Percentiles rank a stretch among this genome's conserved stretches.
phyloP scores from a whole-genome alignment of 2,329 filamentous ascomycete genomes.

The Sporothrix euskadiensis region DNA sequence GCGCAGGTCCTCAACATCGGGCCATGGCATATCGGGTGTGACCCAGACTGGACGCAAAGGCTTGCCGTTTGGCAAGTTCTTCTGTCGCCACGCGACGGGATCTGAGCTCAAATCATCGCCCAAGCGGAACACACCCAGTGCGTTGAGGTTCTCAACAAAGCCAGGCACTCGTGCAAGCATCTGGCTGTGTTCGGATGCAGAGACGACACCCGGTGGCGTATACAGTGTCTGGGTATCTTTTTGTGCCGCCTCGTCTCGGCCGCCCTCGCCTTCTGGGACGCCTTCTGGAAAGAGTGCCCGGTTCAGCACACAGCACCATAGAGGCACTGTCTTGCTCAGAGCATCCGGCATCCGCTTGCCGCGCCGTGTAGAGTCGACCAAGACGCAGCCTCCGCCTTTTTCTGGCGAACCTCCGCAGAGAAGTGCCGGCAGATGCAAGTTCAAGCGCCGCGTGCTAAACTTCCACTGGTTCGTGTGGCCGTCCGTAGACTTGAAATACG shows the following conservation, averaged over 20 bases:
- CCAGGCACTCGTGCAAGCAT: conserved; percentile 63
- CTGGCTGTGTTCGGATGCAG: conserved; percentile 74
- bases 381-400: conserved; percentile 65
- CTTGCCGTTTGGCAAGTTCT: conserved; percentile 57
- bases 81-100: conserved; percentile 43
- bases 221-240: conserved; percentile 54
- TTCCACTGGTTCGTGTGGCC: conserved; percentile 89
- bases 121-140: conserved; percentile 54
- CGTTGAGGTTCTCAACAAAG: conserved; percentile 54
- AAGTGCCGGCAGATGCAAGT: conserved; percentile 74
- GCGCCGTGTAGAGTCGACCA: conserved; percentile 89
- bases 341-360: conserved; percentile 90
- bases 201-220: conserved; percentile 71
- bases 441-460: conserved; percentile 81
- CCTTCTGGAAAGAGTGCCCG: conserved; percentile 67
- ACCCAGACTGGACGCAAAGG: conserved; percentile 80
- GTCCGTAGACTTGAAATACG: conserved; percentile 98
- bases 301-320: conserved; percentile 91
- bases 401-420: conserved; percentile 57
- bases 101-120: conserved; percentile 46
- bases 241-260: conserved; percentile 33
- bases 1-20: conserved; percentile 37
- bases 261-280: conserved; percentile 51
- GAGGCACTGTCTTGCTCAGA: conserved; percentile 86
- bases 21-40: conserved; percentile 45